These are phyloP conservation scores for Theobroma grandiflorum DNA, from an alignment of 441 rosid species.

Conservation along the genomic window DNA sequence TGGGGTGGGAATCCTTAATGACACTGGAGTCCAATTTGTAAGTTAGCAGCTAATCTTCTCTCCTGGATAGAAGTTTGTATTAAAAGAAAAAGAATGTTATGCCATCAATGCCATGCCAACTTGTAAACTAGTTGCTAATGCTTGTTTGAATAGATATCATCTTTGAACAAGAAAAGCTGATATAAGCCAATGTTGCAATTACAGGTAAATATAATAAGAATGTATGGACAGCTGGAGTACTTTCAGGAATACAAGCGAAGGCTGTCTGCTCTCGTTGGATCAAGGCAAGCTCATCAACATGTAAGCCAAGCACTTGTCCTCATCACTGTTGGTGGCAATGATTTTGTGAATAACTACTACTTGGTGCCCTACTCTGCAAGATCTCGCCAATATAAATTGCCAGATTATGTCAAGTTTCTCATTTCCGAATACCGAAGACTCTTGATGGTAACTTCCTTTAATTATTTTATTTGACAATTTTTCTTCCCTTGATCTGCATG, in stretches of 20 bases:
- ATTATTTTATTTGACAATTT: not conserved
- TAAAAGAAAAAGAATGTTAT: not conserved
- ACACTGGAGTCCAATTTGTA: conserved; percentile 33
- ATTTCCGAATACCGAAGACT: conserved; percentile 25
- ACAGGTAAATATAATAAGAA: conserved; percentile 29
- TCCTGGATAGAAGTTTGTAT: not conserved
- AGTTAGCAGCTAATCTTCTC: conserved; percentile 3
- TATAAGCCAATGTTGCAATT: not conserved
- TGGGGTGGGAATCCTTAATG: conserved; percentile 36
- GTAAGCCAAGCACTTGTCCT: conserved; percentile 32
- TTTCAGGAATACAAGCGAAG: conserved; percentile 32
- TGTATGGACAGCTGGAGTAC: conserved; percentile 15
- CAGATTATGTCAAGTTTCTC: conserved; percentile 22
- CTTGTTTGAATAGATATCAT: not conserved
- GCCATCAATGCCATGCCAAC: not conserved
- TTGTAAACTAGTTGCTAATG: not conserved
- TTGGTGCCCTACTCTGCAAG: conserved; percentile 31
- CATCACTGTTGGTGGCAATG: conserved; percentile 32
- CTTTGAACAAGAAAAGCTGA: not conserved
- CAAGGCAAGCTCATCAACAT: conserved; percentile 8
- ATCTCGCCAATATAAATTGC: conserved; percentile 18
- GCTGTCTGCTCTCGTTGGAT: conserved; percentile 8
- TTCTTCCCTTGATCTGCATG: not conserved
- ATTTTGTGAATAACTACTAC: conserved; percentile 32
- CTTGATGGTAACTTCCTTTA: conserved; percentile 15